Evolutionary conservation across 2,329 filamentous ascomycete genomes (phyloP).

Genomic region (Colletotrichum siamense): DNA sequence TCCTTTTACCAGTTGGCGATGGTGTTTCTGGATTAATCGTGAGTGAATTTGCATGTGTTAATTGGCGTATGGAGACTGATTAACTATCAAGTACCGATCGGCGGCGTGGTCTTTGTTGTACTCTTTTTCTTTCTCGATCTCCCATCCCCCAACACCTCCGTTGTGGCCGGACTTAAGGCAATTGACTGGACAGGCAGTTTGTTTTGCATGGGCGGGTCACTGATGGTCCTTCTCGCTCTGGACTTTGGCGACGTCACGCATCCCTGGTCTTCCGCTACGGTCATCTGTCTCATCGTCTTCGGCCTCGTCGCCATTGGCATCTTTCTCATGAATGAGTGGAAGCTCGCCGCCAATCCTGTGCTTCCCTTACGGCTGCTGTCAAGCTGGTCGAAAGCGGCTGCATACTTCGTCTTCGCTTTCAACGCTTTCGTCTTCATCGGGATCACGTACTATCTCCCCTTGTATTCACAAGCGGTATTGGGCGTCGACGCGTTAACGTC

Average conservation of each 20-base stretch:
- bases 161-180: conserved; percentile 67
- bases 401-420: conserved; percentile 68
- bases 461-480: conserved; percentile 52
- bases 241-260: conserved; percentile 62
- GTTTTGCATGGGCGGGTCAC: conserved; percentile 40
- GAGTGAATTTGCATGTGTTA: background rate
- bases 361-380: conserved; percentile 50
- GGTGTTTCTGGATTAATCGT: conserved; percentile 48
- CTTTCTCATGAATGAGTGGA: conserved; percentile 40
- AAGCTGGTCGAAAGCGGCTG: conserved; percentile 60
- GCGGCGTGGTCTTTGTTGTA: conserved; percentile 29
- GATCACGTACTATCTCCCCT: conserved; percentile 49
- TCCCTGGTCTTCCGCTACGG: conserved; percentile 71
- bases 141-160: conserved; percentile 70
- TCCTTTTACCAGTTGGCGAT: conserved; percentile 39
- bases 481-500: conserved; percentile 34
- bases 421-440: conserved; percentile 77
- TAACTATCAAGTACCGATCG: conserved; percentile 27
- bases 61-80: background rate
- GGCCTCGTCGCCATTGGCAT: conserved; percentile 38
- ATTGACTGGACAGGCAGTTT: conserved; percentile 51
- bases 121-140: conserved; percentile 59
- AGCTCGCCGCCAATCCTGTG: conserved; percentile 32
- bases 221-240: conserved; percentile 36
- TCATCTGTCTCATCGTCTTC: conserved; percentile 39